Conservation (phyloP, 2,329 filamentous ascomycete genomes). For the Sordariomycetes sp. region DNA sequence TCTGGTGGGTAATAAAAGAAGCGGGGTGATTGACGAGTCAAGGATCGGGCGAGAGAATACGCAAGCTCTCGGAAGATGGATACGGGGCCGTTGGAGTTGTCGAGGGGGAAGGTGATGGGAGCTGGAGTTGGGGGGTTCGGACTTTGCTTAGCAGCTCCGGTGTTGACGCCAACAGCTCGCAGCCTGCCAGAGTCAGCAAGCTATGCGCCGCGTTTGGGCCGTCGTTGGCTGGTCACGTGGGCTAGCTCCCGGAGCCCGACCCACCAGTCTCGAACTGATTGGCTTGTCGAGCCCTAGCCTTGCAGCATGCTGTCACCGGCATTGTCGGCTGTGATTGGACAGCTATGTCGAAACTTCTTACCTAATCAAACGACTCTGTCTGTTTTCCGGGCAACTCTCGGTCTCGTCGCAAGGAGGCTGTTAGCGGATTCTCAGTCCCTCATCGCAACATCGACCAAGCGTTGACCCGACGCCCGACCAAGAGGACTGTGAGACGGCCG, state of each 20-base stretch:
- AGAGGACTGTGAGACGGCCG: background rate
- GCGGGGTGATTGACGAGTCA: background rate
- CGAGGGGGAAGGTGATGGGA: background rate
- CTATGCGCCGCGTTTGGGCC: background rate
- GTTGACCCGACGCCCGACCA: background rate
- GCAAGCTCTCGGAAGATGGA: background rate
- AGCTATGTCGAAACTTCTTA: background rate
- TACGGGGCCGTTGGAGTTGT: background rate
- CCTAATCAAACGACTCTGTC: background rate
- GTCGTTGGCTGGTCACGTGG: background rate
- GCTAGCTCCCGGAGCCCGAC: background rate
- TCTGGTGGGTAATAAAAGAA: background rate
- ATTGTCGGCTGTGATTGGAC: background rate
- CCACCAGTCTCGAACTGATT: background rate
- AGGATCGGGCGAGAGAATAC: background rate
- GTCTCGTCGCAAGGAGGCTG: background rate
- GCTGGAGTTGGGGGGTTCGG: background rate
- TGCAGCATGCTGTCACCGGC: background rate
- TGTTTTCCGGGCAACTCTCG: background rate
- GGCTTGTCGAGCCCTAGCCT: background rate
- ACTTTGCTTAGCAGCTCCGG: conserved; percentile 3
- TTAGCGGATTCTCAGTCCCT: background rate
- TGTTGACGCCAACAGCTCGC: conserved; percentile 22
- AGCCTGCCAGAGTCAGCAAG: conserved; percentile 12
- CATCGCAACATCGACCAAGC: background rate